Base-by-base conservation (phyloP, 1,284 basidiomycete species). In the Garcileccinum viscosum region DNA sequence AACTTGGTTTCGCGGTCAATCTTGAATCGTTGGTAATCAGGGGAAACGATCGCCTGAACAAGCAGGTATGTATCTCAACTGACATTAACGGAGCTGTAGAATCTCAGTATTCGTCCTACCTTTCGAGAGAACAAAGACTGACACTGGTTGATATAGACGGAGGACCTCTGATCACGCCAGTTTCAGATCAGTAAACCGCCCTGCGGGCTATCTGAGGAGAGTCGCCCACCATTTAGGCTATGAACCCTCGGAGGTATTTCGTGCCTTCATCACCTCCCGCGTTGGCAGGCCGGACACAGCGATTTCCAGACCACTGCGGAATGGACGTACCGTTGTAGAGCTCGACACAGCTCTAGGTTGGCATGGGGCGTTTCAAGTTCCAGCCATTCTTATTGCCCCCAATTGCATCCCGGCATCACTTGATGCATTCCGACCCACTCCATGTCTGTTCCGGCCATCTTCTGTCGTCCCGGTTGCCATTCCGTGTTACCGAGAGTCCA, bases 101-200 rank as follows among this genome's bases (percentile, higher is more conserved):
- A 33, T 22, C 19, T 67, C 44, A 71, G 65, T 62, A 60, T 42
- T 15, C 35, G 9, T 17, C 7, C 59, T 56, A 32, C 38, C 33
- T 61, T 32, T 0, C 8, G 50, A 58, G 30, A 44, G 22, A 44
- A 61, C 7, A 33, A 65, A 17, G 15, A 74, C 85, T 74, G 80
- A 89, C 84, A 90, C 88, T 17, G 87, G 80, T 5, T 90, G 89
- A 76, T 87, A 90, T 7, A 92, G 75, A 17, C 90, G 82, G 64
- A 90, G 80, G 2, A 86, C 87, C 78, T 91, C 89, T 88, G 70
- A 40, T 56, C 17, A 62, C n/a, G 35, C 56, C 4, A 44, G 62
- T 19, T 63, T 17, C 56, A 58, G 17, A 58, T 72, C 53, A 71
- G 65, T 22, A 42, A 32, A 32, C 9, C 30, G 8, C 27, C 17